These are phyloP conservation scores for Arabis hirsuta DNA, from an alignment of 345 rosid species.

Conservation along the genomic window DNA sequence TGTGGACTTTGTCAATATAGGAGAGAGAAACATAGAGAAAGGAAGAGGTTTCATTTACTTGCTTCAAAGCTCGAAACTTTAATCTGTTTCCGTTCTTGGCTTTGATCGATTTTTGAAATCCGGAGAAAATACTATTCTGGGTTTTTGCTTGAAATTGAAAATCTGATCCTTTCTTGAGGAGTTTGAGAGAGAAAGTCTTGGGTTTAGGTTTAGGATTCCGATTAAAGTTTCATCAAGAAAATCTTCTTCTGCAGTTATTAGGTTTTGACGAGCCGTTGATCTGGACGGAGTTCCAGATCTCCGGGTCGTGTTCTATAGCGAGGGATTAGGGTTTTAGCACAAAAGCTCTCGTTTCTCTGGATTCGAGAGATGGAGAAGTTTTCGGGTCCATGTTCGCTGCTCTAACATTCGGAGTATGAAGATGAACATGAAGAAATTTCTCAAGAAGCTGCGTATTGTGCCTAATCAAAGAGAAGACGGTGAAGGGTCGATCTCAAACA, in stretches of 20 bases:
- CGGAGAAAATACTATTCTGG: constrained; percentile 33
- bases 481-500: constrained; percentile 69
- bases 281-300: constrained; percentile 39
- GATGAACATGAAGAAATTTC: constrained; percentile 78
- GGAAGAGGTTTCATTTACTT: constrained; percentile 13
- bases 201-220: constrained; percentile 28
- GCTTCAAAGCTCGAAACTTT: constrained; percentile 29
- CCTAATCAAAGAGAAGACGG: constrained; percentile 65
- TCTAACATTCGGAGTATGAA: constrained; percentile 53
- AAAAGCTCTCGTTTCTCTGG: background rate
- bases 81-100: background rate
- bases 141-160: constrained; percentile 48
- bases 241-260: constrained; percentile 15
- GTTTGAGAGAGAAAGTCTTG: background rate
- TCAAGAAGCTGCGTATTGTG: constrained; percentile 82
- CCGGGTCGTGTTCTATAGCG: constrained; percentile 18
- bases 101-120: constrained; percentile 46
- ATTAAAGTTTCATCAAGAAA: background rate
- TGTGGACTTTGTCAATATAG: constrained; percentile 36
- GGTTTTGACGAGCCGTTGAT: constrained; percentile 40
- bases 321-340: constrained; percentile 35
- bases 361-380: constrained; percentile 62
- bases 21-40: constrained; percentile 6
- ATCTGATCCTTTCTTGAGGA: constrained; percentile 24
- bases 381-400: constrained; percentile 56